Evolutionary conservation across 768 basidiomycete species (phyloP).

Genomic region (Mycena maculata): DNA sequence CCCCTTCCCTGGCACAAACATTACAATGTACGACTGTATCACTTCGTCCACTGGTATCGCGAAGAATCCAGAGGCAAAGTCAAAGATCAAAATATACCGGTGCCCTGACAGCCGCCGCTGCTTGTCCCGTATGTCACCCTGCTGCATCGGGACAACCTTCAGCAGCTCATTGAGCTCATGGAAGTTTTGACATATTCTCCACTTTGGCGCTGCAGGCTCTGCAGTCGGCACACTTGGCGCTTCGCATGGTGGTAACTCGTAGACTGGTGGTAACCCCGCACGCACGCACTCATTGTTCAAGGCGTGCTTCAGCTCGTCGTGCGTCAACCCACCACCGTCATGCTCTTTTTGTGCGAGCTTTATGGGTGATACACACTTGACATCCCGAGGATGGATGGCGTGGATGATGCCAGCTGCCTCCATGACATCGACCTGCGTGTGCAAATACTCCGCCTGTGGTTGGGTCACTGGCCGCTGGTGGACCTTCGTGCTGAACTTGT

Average conservation of each 20-base stretch:
- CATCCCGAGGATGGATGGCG: constrained; percentile 41
- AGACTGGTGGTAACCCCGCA: constrained; percentile 36
- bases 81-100: constrained; percentile 47
- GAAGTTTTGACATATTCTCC: constrained; percentile 54
- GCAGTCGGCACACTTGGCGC: not conserved
- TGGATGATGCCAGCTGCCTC: constrained; percentile 47
- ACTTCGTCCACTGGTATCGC: constrained; percentile 34
- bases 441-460: constrained; percentile 46
- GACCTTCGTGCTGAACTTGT: constrained; percentile 45
- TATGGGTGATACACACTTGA: constrained; percentile 49
- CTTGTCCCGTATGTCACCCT: constrained; percentile 53
- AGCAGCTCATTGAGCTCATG: constrained; percentile 46
- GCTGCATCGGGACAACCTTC: constrained; percentile 44
- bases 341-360: constrained; percentile 53
- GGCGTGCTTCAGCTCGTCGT: constrained; percentile 47
- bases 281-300: constrained; percentile 49
- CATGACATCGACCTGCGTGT: constrained; percentile 49
- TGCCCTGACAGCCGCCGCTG: constrained; percentile 51
- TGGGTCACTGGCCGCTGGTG: constrained; percentile 46
- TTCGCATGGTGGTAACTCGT: constrained; percentile 38
- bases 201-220: constrained; percentile 27
- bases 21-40: constrained; percentile 43
- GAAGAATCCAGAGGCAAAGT: constrained; percentile 54
- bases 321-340: constrained; percentile 40
- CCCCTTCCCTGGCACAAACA: constrained; percentile 53